A percentile compares a stretch with the other conserved stretches of the same genome.
These are phyloP conservation scores for Sugiyamaella pinicola DNA, from an alignment of 1,139 yeast genomes.

Conservation along the genomic window DNA sequence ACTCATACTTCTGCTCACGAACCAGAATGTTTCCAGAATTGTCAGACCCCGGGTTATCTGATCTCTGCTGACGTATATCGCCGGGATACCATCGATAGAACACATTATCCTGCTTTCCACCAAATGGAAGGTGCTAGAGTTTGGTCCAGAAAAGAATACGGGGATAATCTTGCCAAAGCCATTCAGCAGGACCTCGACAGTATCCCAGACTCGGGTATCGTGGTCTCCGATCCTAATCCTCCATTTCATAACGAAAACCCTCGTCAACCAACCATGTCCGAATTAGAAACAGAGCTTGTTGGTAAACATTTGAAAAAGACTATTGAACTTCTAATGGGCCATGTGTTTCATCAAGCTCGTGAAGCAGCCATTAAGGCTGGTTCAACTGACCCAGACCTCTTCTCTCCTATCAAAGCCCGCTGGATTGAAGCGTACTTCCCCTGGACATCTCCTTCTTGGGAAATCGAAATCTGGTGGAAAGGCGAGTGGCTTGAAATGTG, in stretches of 20 bases:
- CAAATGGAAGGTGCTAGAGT: constrained; percentile 96
- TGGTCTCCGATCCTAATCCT: constrained; percentile 72
- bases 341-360: constrained; percentile 76
- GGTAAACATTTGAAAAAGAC: constrained; percentile 83
- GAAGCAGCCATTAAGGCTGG: constrained; percentile 70
- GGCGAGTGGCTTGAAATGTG: constrained; percentile 98
- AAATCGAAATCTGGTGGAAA: constrained; percentile 98
- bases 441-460: constrained; percentile 99
- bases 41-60: constrained; percentile 81
- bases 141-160: constrained; percentile 61
- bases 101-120: constrained; percentile 97
- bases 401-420: constrained; percentile 79
- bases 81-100: constrained; percentile 90
- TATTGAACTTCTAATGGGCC: constrained; percentile 76
- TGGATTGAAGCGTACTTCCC: constrained; percentile 98
- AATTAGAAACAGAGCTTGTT: constrained; percentile 66
- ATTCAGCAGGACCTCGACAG: constrained; percentile 60
- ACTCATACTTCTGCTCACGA: constrained; percentile 99
- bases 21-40: constrained; percentile 69
- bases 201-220: constrained; percentile 66
- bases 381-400: constrained; percentile 59
- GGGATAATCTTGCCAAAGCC: constrained; percentile 47
- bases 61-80: constrained; percentile 96
- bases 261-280: constrained; percentile 74
- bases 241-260: constrained; percentile 68